These are phyloP conservation scores for Erodium texanum DNA, from an alignment of 441 rosid genomes.

Conservation along the genomic window DNA sequence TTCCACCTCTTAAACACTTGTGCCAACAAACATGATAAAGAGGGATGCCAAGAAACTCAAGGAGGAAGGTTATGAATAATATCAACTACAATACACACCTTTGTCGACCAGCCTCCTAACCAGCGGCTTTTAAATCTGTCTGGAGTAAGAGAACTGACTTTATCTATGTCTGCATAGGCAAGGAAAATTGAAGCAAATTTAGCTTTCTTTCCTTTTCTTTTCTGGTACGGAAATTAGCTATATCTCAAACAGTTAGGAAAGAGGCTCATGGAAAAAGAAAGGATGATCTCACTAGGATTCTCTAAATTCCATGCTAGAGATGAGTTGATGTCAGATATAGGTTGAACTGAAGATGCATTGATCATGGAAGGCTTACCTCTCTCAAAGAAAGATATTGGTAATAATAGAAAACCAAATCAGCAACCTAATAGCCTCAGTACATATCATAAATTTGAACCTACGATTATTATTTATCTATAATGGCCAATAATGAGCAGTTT, in stretches of 20 bases:
- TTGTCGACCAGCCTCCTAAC: conserved; percentile 37
- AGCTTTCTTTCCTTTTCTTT: not conserved
- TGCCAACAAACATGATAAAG: not conserved
- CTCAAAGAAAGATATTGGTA: conserved; percentile 17
- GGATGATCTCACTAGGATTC: conserved; percentile 26
- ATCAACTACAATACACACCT: conserved; percentile 26
- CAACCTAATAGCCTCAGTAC: not conserved
- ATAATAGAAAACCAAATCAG: conserved; percentile 4
- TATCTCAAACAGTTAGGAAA: conserved; percentile 11
- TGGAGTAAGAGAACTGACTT: conserved; percentile 8
- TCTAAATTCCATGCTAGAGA: conserved; percentile 20
- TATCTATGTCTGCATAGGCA: conserved; percentile 20
- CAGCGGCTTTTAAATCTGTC: conserved; percentile 34
- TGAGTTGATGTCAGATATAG: conserved; percentile 18
- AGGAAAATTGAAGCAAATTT: conserved; percentile 8
- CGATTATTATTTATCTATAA: conserved; percentile 3
- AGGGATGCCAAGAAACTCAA: not conserved
- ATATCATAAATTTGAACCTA: conserved; percentile 8
- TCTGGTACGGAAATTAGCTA: not conserved
- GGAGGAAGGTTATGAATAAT: conserved; percentile 5
- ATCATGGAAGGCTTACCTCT: conserved; percentile 19
- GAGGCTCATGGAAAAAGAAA: conserved; percentile 1
- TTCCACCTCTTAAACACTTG: not conserved
- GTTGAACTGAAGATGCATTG: conserved; percentile 21
- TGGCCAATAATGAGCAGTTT: conserved; percentile 5